Evolutionary conservation across 148 eudicot genomes (phyloP).

Genomic region (Euryodendron excelsum): DNA sequence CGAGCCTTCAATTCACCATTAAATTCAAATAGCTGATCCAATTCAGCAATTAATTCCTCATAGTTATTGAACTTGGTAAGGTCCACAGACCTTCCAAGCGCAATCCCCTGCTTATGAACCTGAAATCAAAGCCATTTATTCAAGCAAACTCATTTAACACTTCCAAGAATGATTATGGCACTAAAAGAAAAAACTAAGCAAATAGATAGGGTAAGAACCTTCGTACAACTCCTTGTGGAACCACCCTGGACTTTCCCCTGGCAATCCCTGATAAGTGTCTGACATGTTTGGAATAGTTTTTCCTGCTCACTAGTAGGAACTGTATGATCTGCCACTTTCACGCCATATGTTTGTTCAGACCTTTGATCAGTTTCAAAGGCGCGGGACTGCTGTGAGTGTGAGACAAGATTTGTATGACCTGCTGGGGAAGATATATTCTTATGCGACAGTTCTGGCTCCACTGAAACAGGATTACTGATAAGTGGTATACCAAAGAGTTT

Average conservation of each 20-base stretch:
- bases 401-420: slow-evolving; percentile 24
- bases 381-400: slow-evolving; percentile 32
- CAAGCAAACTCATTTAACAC: neutral
- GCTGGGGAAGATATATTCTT: slow-evolving; percentile 32
- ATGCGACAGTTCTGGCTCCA: slow-evolving; percentile 28
- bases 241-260: slow-evolving; percentile 56
- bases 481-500: slow-evolving; percentile 89
- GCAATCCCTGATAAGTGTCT: slow-evolving; percentile 31
- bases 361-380: slow-evolving; percentile 44
- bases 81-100: slow-evolving; percentile 95
- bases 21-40: slow-evolving; percentile 78
- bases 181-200: neutral
- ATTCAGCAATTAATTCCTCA: slow-evolving; percentile 70
- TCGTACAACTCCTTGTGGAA: slow-evolving; percentile 88
- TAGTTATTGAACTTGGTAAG: slow-evolving; percentile 80
- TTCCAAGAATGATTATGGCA: neutral
- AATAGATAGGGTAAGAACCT: slow-evolving; percentile 43
- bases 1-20: slow-evolving; percentile 71
- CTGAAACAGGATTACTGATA: slow-evolving; percentile 33
- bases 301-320: slow-evolving; percentile 46
- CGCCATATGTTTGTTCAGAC: slow-evolving; percentile 46
- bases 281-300: slow-evolving; percentile 36
- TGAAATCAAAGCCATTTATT: slow-evolving; percentile 25
- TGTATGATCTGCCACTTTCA: slow-evolving; percentile 38
- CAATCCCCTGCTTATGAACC: slow-evolving; percentile 96